Evolutionary conservation across 225 moss, liverwort and hornwort genomes (phyloP), one percentile per base, ranked within the genome.

Genomic region (Polytrichum commune): DNA sequence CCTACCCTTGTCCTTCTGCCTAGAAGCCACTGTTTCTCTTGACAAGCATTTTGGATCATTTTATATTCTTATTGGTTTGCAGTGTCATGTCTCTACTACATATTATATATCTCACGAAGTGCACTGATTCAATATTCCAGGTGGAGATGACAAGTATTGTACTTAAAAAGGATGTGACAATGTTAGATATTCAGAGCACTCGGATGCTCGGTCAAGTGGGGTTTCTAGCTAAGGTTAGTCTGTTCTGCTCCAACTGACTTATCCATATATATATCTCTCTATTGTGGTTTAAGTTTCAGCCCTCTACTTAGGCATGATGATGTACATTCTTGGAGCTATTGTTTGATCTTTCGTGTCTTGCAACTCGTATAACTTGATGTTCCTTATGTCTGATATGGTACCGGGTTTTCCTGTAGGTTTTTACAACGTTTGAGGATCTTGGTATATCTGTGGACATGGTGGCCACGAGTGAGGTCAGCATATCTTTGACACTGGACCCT

Each of bases 181-280:
- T 98, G 93, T 75, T 98, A 82, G 98, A 98, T 69, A 98, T 98
- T 58, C 90, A 90, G 69, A 95, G 95, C 69, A 90, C 87, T 7
- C 86, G 98, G 18, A 98, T 98, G 98, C 93, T 98, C 10, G 98
- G 98, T 29, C 98, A 95, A 85, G 90, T 91, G 33, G 98, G 98
- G 23, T 98, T 98, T 74, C 80, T 98, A 8, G 90, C 93, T 5
- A 93, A 90, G 91, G 91, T 81, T 46, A 62, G 60, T 33, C 26
- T 83, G 54, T 76, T 73, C 19, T 75, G 61, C 53, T 33, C 10
- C 56, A 65, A 25, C 6, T 20, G 33, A 69, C 55, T 60, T 30
- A 75, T 64, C 19, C 22, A 53, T 57, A 5, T 29, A 5, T 29
- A 16, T 53, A 18, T 27, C 1, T 16, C 6, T 38, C 67, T 58